A percentile compares a stretch with the other conserved stretches of the same genome.
Conservation (phyloP, 1,139 yeast species). For the Lodderomyces elongisporus region DNA sequence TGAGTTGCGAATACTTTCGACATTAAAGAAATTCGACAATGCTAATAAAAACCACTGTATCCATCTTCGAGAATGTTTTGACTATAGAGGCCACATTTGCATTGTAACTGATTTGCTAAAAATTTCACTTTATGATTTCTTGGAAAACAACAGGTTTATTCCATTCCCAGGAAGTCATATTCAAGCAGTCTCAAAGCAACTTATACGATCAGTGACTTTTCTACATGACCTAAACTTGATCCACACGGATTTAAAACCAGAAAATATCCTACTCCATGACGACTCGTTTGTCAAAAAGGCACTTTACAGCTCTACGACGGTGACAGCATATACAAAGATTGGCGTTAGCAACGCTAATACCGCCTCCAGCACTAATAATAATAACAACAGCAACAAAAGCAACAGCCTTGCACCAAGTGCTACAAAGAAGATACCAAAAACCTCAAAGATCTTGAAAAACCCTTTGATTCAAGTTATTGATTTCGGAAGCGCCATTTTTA, state of each 20-base stretch:
- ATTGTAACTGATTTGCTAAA: slow-evolving; percentile 85
- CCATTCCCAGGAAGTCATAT: slow-evolving; percentile 82
- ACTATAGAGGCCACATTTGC: slow-evolving; percentile 90
- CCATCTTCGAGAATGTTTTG: slow-evolving; percentile 85
- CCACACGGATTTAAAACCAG: slow-evolving; percentile 95
- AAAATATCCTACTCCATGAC: slow-evolving; percentile 75
- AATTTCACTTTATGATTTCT: slow-evolving; percentile 82
- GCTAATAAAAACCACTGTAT: slow-evolving; percentile 66
- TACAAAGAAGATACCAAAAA: slow-evolving; percentile 28
- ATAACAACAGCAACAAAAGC: too few relatives aligned
- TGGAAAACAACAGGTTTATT: slow-evolving; percentile 68
- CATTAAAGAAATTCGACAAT: slow-evolving; percentile 71
- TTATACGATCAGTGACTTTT: slow-evolving; percentile 80
- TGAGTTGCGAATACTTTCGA: slow-evolving; percentile 73
- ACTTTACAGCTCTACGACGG: slow-evolving; percentile 31
- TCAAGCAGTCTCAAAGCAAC: slow-evolving; percentile 82
- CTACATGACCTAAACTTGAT: slow-evolving; percentile 84
- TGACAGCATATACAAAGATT: slow-evolving; percentile 28
- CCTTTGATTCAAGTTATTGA: slow-evolving; percentile 89
- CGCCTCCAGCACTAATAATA: too few relatives aligned
- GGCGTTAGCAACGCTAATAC: slow-evolving; percentile 12
- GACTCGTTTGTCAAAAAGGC: slow-evolving; percentile 39
- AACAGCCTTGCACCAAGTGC: slow-evolving; percentile 2
- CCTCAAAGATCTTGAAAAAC: slow-evolving; percentile 55
- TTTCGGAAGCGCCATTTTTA: slow-evolving; percentile 91